Evolutionary conservation across 225 moss, liverwort and hornwort genomes (phyloP).

Genomic region (Climacium dendroides): DNA sequence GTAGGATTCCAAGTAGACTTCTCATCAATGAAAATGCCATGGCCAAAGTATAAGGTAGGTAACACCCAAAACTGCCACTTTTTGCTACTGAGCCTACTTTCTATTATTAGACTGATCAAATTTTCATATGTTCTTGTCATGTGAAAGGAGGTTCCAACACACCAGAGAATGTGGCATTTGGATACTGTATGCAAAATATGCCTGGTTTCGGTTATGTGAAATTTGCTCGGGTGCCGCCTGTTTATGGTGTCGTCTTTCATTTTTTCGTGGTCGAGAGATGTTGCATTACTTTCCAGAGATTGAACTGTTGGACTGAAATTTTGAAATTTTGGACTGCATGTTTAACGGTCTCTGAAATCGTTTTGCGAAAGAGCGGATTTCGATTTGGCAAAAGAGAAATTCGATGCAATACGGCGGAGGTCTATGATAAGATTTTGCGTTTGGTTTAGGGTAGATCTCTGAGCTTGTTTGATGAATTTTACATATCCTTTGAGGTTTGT

Average conservation of each 20-base stretch:
- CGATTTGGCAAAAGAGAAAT: not conserved
- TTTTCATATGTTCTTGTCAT: too few species aligned
- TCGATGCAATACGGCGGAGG: not conserved
- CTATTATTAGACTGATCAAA: too few species aligned
- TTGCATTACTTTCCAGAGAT: not conserved
- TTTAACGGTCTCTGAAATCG: not conserved
- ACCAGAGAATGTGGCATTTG: too few species aligned
- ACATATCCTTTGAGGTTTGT: not conserved
- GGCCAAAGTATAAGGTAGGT: too few species aligned
- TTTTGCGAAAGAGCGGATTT: too few species aligned
- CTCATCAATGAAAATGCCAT: too few species aligned
- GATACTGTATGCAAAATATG: too few species aligned
- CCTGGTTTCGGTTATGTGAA: not conserved
- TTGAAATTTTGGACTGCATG: too few species aligned
- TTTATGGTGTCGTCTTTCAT: not conserved
- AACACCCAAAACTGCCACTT: too few species aligned
- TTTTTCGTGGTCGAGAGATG: not conserved
- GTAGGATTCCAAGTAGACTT: too few species aligned
- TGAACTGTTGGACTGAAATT: not conserved
- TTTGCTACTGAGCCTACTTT: too few species aligned
- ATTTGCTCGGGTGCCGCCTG: not conserved
- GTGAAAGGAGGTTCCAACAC: too few species aligned
- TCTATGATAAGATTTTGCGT: not conserved
- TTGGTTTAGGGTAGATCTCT: not conserved
- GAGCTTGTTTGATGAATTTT: not conserved